A percentile compares a stretch with the other conserved stretches of the same genome.
These are phyloP conservation scores for Calocera viscosa DNA, from an alignment of 768 basidiomycete genomes.

Conservation along the genomic window DNA sequence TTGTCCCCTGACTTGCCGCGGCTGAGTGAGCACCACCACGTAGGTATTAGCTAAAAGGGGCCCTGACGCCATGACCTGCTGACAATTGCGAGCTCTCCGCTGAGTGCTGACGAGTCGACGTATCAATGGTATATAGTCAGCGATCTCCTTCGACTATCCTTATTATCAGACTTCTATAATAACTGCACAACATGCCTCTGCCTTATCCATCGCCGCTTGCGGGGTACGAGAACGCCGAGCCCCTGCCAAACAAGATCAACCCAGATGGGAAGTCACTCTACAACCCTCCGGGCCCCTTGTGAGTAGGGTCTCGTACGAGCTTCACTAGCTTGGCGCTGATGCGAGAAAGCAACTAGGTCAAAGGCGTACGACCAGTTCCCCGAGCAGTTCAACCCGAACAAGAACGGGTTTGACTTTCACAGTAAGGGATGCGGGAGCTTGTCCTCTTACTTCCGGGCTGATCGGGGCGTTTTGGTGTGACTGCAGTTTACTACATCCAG, in stretches of 20 bases:
- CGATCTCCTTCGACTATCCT: background rate
- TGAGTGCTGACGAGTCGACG: too few relatives aligned
- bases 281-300: conserved; percentile 36
- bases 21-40: background rate
- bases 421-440: conserved; percentile 32
- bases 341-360: conserved; percentile 18
- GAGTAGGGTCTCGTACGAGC: conserved; percentile 15
- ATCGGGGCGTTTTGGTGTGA: background rate
- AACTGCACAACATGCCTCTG: background rate
- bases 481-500: conserved; percentile 51
- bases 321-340: background rate
- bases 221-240: conserved; percentile 14
- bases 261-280: conserved; percentile 45
- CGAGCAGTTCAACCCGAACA: conserved; percentile 38
- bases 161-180: background rate
- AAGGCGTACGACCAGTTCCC: conserved; percentile 44
- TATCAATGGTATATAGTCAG: background rate
- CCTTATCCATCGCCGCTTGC: conserved; percentile 4
- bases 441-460: background rate
- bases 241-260: conserved; percentile 37
- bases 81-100: background rate
- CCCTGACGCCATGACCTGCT: conserved; percentile 1
- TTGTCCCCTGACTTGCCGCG: too few relatives aligned
- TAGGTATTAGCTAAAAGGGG: background rate
- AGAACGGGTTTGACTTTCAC: conserved; percentile 58